These are phyloP conservation scores for Chrysoporthe deuterocubensis DNA, from an alignment of 2,329 filamentous ascomycete species.

Conservation along the genomic window DNA sequence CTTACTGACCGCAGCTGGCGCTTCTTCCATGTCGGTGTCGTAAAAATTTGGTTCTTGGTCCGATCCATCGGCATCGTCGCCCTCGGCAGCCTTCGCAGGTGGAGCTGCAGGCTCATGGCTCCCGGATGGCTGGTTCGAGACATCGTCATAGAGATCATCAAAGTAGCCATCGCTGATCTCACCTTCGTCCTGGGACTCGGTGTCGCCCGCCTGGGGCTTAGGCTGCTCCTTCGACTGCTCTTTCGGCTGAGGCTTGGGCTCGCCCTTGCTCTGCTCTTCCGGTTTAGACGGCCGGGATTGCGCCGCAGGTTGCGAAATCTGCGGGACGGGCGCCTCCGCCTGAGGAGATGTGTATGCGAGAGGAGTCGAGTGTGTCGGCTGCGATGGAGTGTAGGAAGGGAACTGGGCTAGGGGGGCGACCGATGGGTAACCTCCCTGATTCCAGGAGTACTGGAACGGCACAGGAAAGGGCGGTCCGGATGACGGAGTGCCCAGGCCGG, in stretches of 20 bases:
- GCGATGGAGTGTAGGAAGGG: conserved; percentile 16
- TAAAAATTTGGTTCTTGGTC: conserved; percentile 36
- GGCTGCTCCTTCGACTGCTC: conserved; percentile 7
- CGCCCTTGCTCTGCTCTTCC: conserved; percentile 1
- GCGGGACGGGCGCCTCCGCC: background rate
- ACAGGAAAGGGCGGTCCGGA: conserved; percentile 16
- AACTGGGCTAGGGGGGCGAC: conserved; percentile 10
- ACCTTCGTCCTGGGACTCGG: conserved; percentile 64
- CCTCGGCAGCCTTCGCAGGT: conserved; percentile 3
- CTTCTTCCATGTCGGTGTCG: conserved; percentile 35
- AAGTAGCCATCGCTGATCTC: conserved; percentile 74
- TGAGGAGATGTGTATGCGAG: conserved; percentile 10
- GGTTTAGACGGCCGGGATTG: background rate
- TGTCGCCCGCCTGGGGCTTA: conserved; percentile 16
- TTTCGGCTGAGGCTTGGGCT: conserved; percentile 13
- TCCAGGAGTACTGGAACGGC: conserved; percentile 19
- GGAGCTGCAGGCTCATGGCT: conserved; percentile 3
- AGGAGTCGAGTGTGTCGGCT: conserved; percentile 7
- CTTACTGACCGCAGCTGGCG: conserved; percentile 24
- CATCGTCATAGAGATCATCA: conserved; percentile 57
- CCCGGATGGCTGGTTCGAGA: conserved; percentile 36
- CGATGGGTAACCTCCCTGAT: conserved; percentile 7
- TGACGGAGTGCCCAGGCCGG: conserved; percentile 42
- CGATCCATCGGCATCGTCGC: conserved; percentile 5
- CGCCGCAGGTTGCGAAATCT: background rate